A percentile compares a stretch with the other conserved stretches of the same genome.
Conservation (phyloP, 495 filamentous ascomycete genomes). For the Bathelium albidoporum region DNA sequence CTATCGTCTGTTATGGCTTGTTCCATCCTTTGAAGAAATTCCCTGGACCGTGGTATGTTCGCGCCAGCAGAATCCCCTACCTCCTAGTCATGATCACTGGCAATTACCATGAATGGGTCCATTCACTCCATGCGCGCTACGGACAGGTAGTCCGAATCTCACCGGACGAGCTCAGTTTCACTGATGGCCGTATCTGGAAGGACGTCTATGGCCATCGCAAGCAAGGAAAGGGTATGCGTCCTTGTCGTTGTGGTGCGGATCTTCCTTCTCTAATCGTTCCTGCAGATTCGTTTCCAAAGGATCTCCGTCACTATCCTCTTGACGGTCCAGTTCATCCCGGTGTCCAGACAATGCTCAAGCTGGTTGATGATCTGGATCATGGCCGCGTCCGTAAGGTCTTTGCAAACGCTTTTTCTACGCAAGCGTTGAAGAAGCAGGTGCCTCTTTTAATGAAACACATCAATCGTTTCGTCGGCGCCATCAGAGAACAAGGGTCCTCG, state of each 20-base stretch:
- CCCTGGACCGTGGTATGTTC: constrained; percentile 21
- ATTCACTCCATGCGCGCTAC: constrained; percentile 18
- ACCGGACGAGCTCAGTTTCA: constrained; percentile 20
- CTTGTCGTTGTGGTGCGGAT: not conserved
- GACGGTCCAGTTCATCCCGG: not conserved
- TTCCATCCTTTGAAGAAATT: constrained; percentile 23
- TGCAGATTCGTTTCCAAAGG: not conserved
- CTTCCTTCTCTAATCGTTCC: not conserved
- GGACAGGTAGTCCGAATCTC: constrained; percentile 21
- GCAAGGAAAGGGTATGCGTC: constrained; percentile 6
- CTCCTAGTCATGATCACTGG: not conserved
- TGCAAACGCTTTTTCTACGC: constrained; percentile 19
- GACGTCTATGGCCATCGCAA: constrained; percentile 20
- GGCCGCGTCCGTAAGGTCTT: constrained; percentile 18
- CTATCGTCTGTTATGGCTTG: constrained; percentile 21
- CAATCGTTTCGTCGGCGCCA: constrained; percentile 6
- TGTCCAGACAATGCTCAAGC: not conserved
- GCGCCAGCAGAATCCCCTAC: constrained; percentile 8
- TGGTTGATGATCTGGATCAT: constrained; percentile 16
- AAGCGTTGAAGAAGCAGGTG: constrained; percentile 22
- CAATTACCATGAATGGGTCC: not conserved
- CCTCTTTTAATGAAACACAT: constrained; percentile 17
- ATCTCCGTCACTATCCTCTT: not conserved
- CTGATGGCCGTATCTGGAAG: constrained; percentile 15
- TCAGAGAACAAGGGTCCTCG: not conserved